A percentile compares a stretch with the other conserved stretches of the same genome.
Evolutionary conservation across 129 eudicot genomes (phyloP).

Genomic region (Escallonia herrerae): DNA sequence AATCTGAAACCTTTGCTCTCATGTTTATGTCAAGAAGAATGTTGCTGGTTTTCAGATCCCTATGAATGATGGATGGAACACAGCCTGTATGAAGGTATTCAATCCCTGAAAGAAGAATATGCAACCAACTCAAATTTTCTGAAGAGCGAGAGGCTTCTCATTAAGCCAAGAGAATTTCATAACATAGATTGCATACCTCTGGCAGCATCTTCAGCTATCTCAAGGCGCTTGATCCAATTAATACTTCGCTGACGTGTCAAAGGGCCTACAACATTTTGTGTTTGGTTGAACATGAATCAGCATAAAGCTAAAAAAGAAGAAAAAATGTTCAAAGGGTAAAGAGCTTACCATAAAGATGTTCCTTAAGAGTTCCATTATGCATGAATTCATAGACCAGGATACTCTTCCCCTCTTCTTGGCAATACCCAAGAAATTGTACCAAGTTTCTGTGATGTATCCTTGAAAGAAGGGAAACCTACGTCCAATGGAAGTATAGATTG

Average conservation of each 20-base stretch:
- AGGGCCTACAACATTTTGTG: slow-evolving; percentile 50
- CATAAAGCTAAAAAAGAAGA: not conserved
- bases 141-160: not conserved
- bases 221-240: slow-evolving; percentile 89
- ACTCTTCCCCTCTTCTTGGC: slow-evolving; percentile 92
- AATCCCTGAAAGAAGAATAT: slow-evolving; percentile 54
- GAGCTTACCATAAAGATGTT: slow-evolving; percentile 83
- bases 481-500: not conserved
- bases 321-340: not conserved
- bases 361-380: slow-evolving; percentile 97
- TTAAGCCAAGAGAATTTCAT: not conserved
- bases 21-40: slow-evolving; percentile 90
- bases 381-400: slow-evolving; percentile 94
- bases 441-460: slow-evolving; percentile 96
- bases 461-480: slow-evolving; percentile 91
- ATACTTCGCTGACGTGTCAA: slow-evolving; percentile 53
- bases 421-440: slow-evolving; percentile 94
- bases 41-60: slow-evolving; percentile 95
- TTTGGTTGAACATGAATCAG: not conserved
- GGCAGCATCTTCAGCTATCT: slow-evolving; percentile 99
- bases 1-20: slow-evolving; percentile 98
- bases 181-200: slow-evolving; percentile 43
- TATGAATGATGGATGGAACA: slow-evolving; percentile 88
- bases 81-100: slow-evolving; percentile 99
- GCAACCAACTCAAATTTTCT: not conserved